Percentiles rank a stretch among this genome's conserved stretches.
These are phyloP conservation scores for Rhizopus microsporus DNA, from an alignment of 371 early-diverging fungal genomes.

Conservation along the genomic window DNA sequence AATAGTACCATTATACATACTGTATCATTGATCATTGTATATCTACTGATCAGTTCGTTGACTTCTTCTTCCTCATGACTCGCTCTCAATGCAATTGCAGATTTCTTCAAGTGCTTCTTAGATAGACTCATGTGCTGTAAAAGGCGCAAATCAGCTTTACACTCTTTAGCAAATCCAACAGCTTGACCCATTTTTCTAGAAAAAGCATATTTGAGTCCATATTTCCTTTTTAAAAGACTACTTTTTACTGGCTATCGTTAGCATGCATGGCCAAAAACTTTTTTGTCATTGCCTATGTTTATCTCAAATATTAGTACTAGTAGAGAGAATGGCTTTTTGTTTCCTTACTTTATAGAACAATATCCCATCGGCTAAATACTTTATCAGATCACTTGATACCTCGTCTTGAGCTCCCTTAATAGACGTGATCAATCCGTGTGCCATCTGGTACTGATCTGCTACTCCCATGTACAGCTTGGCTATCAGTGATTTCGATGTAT, in stretches of 20 bases:
- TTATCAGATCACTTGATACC: slow-evolving; percentile 56
- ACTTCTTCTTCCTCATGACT: slow-evolving; percentile 55
- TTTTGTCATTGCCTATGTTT: slow-evolving; percentile 56
- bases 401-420: slow-evolving; percentile 52
- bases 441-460: slow-evolving; percentile 64
- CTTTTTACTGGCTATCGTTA: slow-evolving; percentile 59
- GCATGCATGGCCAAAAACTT: slow-evolving; percentile 65
- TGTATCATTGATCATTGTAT: slow-evolving; percentile 60
- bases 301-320: background rate
- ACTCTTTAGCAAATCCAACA: slow-evolving; percentile 59
- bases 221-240: background rate
- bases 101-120: slow-evolving; percentile 39
- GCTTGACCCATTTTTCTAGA: slow-evolving; percentile 64
- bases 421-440: slow-evolving; percentile 60
- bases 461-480: slow-evolving; percentile 67
- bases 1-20: slow-evolving; percentile 28
- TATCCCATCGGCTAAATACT: slow-evolving; percentile 59
- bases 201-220: background rate
- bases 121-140: slow-evolving; percentile 58
- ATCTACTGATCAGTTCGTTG: slow-evolving; percentile 45
- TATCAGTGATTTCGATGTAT: slow-evolving; percentile 55
- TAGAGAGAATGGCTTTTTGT: background rate
- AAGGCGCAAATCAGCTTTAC: slow-evolving; percentile 50
- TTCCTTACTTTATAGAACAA: slow-evolving; percentile 46
- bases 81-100: slow-evolving; percentile 52